Base-by-base conservation (phyloP, 2,329 filamentous ascomycete genomes). In the Cladorrhinum sp. region DNA sequence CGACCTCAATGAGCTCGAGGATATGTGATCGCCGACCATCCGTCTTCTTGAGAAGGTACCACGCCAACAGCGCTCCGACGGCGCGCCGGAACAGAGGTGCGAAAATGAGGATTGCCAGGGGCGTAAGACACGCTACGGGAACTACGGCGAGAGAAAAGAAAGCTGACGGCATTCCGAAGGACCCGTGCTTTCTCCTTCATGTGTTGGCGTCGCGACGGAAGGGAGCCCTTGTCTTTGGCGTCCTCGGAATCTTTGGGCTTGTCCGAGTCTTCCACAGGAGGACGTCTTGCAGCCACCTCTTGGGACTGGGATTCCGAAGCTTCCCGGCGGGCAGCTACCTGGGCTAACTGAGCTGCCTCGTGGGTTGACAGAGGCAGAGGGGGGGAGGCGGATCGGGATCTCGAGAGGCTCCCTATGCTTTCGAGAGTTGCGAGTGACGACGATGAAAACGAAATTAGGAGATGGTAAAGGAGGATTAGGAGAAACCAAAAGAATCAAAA, bases 41-140 rank as follows among this genome's bases (percentile, higher is more conserved):
- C 0, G 87, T 88, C 71, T 85, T 86, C 70, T 81, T 85, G 57
- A 78, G 79, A 59, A 91, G 75, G 65, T 84, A 82, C 77, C 80
- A 88, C 64, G 88, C 88, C 22, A 86, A 66, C 3, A 74, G 66
- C 6, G 71, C 69, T 18, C 82, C 82, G 1, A 77, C 41, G 2
- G 70, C 67, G 6, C 71, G 71, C 64, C 75, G 73, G 27, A 83
- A 59, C 18, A 73, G 56, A 18, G 75, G 75, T 36, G 77, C 65
- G 7, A 64, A 9, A 32, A 64, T 8, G 25, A 64, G 23, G 18
- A 50, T 51, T 2, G 48, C 32, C 18, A 68, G 49, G 25, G 62
- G 63, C 8, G 56, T 23, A 12, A 66, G 49, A 38, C 59, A 60
- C 22, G 62, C 8, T 29, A 56, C 23, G 20, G 53, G 61, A 48